phyloP scores from a whole-genome alignment of 2,329 filamentous ascomycete genomes.

The Colletotrichum tanaceti region DNA sequence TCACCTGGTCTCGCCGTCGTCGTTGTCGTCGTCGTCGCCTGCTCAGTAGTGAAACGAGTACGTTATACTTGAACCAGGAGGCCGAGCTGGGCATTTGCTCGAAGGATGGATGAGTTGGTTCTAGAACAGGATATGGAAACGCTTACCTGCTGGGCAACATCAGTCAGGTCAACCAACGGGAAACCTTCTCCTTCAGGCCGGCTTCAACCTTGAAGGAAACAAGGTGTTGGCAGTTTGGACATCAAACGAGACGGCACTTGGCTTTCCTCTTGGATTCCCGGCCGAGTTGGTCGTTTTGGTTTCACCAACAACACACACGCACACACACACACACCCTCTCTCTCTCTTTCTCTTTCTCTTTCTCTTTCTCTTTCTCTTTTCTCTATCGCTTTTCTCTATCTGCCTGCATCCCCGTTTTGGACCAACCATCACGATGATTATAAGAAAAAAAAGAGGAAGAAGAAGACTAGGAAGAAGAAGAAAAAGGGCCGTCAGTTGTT shows the following conservation, averaged over 20 bases:
- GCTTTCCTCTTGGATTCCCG: background rate
- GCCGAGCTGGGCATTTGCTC: background rate
- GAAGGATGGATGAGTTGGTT: conserved; percentile 2
- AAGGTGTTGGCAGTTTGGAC: conserved; percentile 20
- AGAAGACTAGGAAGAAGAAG: background rate
- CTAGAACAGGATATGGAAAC: background rate
- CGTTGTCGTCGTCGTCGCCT: background rate
- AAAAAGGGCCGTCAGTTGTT: conserved; percentile 4
- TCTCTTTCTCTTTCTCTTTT: no score
- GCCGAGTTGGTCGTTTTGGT: background rate
- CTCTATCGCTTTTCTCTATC: no score
- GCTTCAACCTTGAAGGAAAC: conserved; percentile 14
- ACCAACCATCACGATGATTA: no score
- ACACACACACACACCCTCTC: no score
- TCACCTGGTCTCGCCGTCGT: no score
- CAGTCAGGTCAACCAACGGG: conserved; percentile 13
- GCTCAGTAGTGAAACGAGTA: background rate
- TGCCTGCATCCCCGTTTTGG: no score
- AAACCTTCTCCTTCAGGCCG: background rate
- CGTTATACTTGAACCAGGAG: background rate
- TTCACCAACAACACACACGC: background rate
- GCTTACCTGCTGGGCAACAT: conserved; percentile 2
- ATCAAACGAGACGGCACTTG: conserved; percentile 22
- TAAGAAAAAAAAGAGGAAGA: background rate
- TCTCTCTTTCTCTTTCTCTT: no score